These are phyloP conservation scores for Zoysia matrella DNA, from an alignment of 202 grass and related monocot genomes.

Conservation along the genomic window DNA sequence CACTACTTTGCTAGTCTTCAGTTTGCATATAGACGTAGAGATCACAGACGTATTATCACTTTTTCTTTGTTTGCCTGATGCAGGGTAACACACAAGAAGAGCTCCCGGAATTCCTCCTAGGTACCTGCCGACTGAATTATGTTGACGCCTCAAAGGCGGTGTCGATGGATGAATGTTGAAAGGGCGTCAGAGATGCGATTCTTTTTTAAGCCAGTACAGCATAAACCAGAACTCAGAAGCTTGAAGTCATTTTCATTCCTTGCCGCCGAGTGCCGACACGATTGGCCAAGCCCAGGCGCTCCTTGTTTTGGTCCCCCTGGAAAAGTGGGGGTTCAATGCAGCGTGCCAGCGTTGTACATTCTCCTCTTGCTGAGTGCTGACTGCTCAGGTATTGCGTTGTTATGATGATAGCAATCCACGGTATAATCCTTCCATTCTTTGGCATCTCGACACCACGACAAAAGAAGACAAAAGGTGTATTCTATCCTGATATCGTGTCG, in stretches of 20 bases:
- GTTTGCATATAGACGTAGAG: neutral
- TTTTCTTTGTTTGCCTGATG: conserved; percentile 4
- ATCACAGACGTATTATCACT: neutral
- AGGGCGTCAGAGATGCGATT: conserved; percentile 22
- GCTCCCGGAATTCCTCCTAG: conserved; percentile 74
- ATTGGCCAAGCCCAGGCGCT: conserved; percentile 1
- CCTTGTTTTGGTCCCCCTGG: conserved; percentile 25
- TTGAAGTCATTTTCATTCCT: conserved; percentile 30
- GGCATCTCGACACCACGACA: conserved; percentile 15
- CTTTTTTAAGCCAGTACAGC: conserved; percentile 42
- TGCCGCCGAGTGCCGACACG: conserved; percentile 16
- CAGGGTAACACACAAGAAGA: too few species aligned
- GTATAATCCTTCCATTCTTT: conserved; percentile 41
- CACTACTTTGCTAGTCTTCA: neutral
- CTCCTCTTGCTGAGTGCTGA: conserved; percentile 14
- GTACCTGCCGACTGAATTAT: conserved; percentile 79
- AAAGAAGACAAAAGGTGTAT: conserved; percentile 16
- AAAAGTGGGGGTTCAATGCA: conserved; percentile 22
- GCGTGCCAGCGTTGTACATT: conserved; percentile 57
- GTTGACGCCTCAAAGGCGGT: conserved; percentile 80
- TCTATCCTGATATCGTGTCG: conserved; percentile 21
- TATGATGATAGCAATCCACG: conserved; percentile 39
- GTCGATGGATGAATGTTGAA: conserved; percentile 63
- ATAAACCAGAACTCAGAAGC: conserved; percentile 38
- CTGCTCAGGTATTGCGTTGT: conserved; percentile 46